phyloP scores from a whole-genome alignment of 495 filamentous ascomycete species.

The Gamarada debralockiae region DNA sequence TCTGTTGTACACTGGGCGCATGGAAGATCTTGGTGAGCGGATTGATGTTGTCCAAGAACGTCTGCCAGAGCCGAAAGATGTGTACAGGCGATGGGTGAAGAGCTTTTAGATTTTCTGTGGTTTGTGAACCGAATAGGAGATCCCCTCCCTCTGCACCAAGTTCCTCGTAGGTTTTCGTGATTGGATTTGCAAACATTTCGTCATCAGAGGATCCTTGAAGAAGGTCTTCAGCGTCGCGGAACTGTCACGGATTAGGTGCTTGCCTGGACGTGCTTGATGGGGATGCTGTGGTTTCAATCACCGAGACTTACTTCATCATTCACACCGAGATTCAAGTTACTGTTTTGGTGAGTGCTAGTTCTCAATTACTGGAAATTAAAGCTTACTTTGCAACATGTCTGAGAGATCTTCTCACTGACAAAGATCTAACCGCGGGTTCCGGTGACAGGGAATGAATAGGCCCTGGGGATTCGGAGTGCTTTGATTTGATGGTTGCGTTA shows the following conservation, averaged over 20 bases:
- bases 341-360: not conserved
- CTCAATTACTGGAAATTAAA: not conserved
- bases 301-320: slow-evolving; percentile 2
- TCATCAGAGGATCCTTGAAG: slow-evolving; percentile 11
- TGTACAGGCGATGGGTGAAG: not conserved
- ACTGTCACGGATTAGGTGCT: not conserved
- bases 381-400: slow-evolving; percentile 8
- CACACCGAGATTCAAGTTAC: not conserved
- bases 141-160: not conserved
- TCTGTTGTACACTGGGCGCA: slow-evolving; percentile 41
- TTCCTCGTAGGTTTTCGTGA: not conserved
- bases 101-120: not conserved
- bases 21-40: slow-evolving; percentile 47
- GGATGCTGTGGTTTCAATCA: not conserved
- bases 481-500: not conserved
- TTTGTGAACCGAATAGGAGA: not conserved
- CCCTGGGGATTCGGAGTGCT: not conserved
- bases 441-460: not conserved
- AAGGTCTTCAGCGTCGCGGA: not conserved
- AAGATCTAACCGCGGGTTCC: not conserved
- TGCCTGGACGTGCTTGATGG: not conserved
- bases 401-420: not conserved
- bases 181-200: not conserved
- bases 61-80: slow-evolving; percentile 45
- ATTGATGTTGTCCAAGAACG: slow-evolving; percentile 48